Conservation (phyloP, 805 yeast genomes). For the Ogataea saltuana region DNA sequence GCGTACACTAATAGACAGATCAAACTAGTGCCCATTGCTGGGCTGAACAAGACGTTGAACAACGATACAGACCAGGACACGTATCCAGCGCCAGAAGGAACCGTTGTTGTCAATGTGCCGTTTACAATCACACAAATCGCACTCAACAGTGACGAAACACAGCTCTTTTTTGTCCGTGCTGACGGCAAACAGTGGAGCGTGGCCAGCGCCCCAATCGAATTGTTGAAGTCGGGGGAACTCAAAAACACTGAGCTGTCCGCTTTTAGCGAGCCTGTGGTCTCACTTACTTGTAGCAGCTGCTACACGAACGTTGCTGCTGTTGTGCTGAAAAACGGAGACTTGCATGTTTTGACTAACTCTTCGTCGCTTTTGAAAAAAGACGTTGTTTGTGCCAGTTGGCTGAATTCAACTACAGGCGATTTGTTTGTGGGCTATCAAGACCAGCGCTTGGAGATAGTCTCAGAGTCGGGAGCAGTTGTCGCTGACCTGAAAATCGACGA, state of each 20-base stretch:
- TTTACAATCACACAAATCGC: slow-evolving; percentile 22
- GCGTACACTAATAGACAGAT: slow-evolving; percentile 22
- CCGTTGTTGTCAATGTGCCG: slow-evolving; percentile 1
- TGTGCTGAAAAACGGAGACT: slow-evolving; percentile 13
- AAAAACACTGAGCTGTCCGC: not conserved
- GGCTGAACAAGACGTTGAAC: slow-evolving; percentile 20
- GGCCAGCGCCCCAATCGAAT: slow-evolving; percentile 5
- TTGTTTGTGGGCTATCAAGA: slow-evolving; percentile 7
- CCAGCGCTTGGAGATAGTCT: slow-evolving; percentile 11
- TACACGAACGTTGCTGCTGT: slow-evolving; percentile 10
- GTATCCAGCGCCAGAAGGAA: slow-evolving; percentile 1
- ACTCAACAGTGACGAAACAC: slow-evolving; percentile 25
- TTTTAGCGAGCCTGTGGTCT: slow-evolving; percentile 5
- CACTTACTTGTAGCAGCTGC: slow-evolving; percentile 4
- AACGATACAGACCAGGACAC: slow-evolving; percentile 15
- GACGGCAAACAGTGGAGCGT: slow-evolving; percentile 10
- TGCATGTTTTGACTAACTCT: slow-evolving; percentile 6
- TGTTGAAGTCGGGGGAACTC: slow-evolving; percentile 5
- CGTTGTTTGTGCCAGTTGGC: slow-evolving; percentile 16
- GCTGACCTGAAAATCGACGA: slow-evolving; percentile 5
- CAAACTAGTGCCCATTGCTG: slow-evolving; percentile 21
- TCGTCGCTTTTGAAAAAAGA: slow-evolving; percentile 2
- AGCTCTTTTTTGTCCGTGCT: slow-evolving; percentile 18
- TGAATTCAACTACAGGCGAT: slow-evolving; percentile 1
- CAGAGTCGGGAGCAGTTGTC: slow-evolving; percentile 1